Evolutionary conservation across 441 rosid genomes (phyloP).

Genomic region (Macaranga tanarius): DNA sequence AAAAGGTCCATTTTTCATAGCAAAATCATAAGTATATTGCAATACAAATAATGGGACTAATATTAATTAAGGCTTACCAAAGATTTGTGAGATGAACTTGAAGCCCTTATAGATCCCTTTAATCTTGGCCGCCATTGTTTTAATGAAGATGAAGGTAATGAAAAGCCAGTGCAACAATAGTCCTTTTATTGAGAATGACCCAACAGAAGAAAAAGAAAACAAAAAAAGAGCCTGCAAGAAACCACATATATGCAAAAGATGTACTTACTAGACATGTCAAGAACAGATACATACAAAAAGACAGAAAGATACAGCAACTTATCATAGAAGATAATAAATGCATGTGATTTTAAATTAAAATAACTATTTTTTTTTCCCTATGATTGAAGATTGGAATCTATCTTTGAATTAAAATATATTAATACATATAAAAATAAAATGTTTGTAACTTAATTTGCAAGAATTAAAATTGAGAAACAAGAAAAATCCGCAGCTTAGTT

Average conservation of each 20-base stretch:
- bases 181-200: constrained; percentile 13
- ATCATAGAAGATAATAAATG: constrained; percentile 25
- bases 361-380: constrained; percentile 27
- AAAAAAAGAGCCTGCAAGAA: constrained; percentile 31
- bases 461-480: neutral
- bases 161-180: constrained; percentile 4
- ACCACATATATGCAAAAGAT: neutral
- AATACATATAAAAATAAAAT: neutral
- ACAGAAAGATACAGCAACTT: constrained; percentile 17
- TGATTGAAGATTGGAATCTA: constrained; percentile 44
- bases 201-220: constrained; percentile 10
- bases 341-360: constrained; percentile 33
- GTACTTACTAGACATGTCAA: constrained; percentile 3
- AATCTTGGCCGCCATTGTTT: constrained; percentile 65
- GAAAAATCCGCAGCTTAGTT: neutral
- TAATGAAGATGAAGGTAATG: constrained; percentile 17
- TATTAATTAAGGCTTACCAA: constrained; percentile 43
- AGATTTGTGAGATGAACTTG: constrained; percentile 80
- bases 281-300: constrained; percentile 20
- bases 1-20: too few relatives aligned
- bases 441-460: neutral
- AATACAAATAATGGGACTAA: too few relatives aligned
- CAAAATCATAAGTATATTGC: neutral
- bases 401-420: constrained; percentile 2
- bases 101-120: constrained; percentile 86